These are phyloP conservation scores for Leucocoprinus sp. DNA, from an alignment of 768 basidiomycete genomes.

Conservation along the genomic window DNA sequence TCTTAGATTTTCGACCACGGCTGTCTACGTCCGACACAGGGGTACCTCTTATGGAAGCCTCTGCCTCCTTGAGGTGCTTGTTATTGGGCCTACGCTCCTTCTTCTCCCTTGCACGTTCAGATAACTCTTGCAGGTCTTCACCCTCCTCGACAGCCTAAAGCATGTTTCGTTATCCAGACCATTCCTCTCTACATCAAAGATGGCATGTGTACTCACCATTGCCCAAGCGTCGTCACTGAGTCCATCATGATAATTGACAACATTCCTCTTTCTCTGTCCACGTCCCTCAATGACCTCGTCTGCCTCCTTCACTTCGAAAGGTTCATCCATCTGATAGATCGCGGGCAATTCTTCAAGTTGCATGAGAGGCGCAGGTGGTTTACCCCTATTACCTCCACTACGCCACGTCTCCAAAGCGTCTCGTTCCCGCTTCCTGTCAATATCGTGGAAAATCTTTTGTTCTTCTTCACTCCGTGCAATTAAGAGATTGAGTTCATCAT, in stretches of 20 bases:
- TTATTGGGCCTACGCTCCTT: constrained; percentile 55
- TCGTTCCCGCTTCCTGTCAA: constrained; percentile 77
- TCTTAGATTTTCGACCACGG: constrained; percentile 55
- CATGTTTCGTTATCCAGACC: background rate
- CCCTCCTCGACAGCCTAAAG: constrained; percentile 69
- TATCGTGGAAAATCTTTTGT: constrained; percentile 61
- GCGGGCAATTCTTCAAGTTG: constrained; percentile 86
- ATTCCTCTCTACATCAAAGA: background rate
- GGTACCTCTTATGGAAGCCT: constrained; percentile 55
- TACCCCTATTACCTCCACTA: constrained; percentile 65
- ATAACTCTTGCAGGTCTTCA: constrained; percentile 68
- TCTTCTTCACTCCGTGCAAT: constrained; percentile 84
- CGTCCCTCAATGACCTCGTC: constrained; percentile 72
- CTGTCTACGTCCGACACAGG: constrained; percentile 56
- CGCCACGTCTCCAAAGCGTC: constrained; percentile 62
- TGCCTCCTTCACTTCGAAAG: constrained; percentile 54
- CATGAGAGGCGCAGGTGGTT: constrained; percentile 70
- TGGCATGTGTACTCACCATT: constrained; percentile 38
- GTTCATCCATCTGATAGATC: constrained; percentile 81
- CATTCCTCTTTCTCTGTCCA: constrained; percentile 74
- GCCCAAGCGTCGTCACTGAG: constrained; percentile 93
- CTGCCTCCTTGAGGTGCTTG: constrained; percentile 50
- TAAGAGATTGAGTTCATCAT: constrained; percentile 90
- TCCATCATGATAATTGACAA: constrained; percentile 91
- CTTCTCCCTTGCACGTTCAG: constrained; percentile 55